A percentile compares a stretch with the other conserved stretches of the same genome.
Conservation (phyloP, 2,329 filamentous ascomycete genomes). For the Alternaria hordeiaustralica region DNA sequence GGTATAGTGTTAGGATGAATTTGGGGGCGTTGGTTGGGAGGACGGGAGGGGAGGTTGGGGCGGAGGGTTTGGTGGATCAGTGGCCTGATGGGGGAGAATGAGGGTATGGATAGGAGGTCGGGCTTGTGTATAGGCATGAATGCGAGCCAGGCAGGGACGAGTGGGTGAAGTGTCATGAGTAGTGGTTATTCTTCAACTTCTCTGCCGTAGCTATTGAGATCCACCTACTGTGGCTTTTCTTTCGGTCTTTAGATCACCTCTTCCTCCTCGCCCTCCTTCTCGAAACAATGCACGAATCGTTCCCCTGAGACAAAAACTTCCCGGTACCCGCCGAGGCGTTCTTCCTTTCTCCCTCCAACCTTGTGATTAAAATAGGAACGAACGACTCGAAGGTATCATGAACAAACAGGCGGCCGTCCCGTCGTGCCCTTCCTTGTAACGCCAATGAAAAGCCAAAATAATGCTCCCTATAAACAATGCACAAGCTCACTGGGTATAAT, state of each 20-base stretch:
- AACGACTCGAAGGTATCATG: slow-evolving; percentile 14
- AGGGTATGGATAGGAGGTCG: not conserved
- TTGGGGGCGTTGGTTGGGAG: slow-evolving; percentile 34
- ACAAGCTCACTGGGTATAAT: slow-evolving; percentile 12
- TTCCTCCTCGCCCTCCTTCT: not conserved
- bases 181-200: not conserved
- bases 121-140: not conserved
- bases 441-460: not conserved
- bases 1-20: slow-evolving; percentile 43
- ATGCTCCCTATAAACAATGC: not conserved
- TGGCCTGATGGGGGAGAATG: slow-evolving; percentile 31
- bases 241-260: not conserved
- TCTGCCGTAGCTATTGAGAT: not conserved
- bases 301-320: not conserved
- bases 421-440: not conserved
- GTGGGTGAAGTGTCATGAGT: not conserved
- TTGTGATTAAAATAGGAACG: slow-evolving; percentile 5
- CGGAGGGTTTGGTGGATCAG: slow-evolving; percentile 28
- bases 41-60: slow-evolving; percentile 19
- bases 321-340: slow-evolving; percentile 1
- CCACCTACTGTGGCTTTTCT: not conserved
- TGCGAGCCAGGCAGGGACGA: not conserved
- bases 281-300: not conserved
- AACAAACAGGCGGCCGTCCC: slow-evolving; percentile 2
- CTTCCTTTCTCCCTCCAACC: not conserved